phyloP scores from a whole-genome alignment of 306 rosid genomes.

The Prunus kanzakura region DNA sequence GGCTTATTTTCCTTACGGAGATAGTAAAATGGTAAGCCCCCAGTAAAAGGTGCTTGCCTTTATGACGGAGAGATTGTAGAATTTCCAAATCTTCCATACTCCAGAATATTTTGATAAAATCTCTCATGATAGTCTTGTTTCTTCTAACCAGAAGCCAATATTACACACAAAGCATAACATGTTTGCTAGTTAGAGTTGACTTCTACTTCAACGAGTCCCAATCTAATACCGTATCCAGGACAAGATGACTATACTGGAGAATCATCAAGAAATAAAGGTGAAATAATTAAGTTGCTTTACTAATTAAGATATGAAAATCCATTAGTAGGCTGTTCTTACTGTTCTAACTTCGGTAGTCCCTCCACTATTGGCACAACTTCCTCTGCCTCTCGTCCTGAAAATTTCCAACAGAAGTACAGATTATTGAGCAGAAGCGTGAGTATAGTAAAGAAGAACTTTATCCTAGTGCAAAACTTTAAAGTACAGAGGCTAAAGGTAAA shows the following conservation, averaged over 20 bases:
- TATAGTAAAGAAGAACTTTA: background rate
- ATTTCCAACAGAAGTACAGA: conserved; percentile 6
- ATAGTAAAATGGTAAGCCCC: background rate
- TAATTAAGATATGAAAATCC: background rate
- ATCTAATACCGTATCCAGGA: background rate
- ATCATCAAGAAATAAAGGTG: background rate
- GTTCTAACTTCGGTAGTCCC: conserved; percentile 84
- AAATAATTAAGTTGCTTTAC: background rate
- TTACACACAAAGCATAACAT: background rate
- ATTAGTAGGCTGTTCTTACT: conserved; percentile 46
- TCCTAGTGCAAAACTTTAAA: conserved; percentile 6
- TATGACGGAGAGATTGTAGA: background rate
- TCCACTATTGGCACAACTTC: conserved; percentile 86
- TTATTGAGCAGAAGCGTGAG: conserved; percentile 13
- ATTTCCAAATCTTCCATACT: background rate
- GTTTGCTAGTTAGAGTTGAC: background rate
- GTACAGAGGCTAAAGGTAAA: background rate
- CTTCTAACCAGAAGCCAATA: background rate
- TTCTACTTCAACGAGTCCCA: background rate
- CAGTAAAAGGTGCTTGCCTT: background rate
- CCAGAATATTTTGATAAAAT: background rate
- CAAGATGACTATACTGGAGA: background rate
- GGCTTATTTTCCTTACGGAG: background rate
- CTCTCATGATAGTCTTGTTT: background rate
- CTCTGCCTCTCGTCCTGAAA: conserved; percentile 86